Percentiles rank a stretch among this genome's conserved stretches.
These are phyloP conservation scores for Cladophialophora yegresii DNA, from an alignment of 2,329 filamentous ascomycete species.

Conservation along the genomic window DNA sequence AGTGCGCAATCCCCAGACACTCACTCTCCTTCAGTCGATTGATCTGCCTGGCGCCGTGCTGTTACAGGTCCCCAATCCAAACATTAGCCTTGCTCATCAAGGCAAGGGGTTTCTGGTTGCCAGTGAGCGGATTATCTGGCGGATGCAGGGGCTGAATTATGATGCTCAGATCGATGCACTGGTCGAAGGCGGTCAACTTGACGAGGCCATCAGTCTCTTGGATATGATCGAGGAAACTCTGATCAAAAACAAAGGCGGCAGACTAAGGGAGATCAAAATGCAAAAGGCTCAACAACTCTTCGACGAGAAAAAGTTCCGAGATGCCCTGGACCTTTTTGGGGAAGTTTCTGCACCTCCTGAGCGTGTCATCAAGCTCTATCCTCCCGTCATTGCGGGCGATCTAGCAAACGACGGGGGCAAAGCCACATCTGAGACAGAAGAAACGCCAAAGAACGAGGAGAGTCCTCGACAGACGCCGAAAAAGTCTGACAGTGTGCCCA, in stretches of 20 bases:
- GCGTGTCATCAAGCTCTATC: conserved; percentile 81
- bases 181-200: conserved; percentile 70
- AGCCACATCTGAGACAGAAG: conserved; percentile 40
- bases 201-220: conserved; percentile 89
- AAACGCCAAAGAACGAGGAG: conserved; percentile 3
- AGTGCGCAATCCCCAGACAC: conserved; percentile 86
- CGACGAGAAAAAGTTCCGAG: conserved; percentile 75
- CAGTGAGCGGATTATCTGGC: conserved; percentile 90
- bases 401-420: conserved; percentile 56
- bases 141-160: conserved; percentile 91
- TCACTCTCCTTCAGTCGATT: conserved; percentile 86
- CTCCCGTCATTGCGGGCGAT: conserved; percentile 78
- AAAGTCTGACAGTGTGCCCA: conserved; percentile 23
- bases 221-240: conserved; percentile 90
- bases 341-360: conserved; percentile 88
- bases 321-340: conserved; percentile 86
- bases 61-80: conserved; percentile 88
- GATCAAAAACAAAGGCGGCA: conserved; percentile 75
- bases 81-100: conserved; percentile 89
- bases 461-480: conserved; percentile 14
- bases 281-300: conserved; percentile 87
- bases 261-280: conserved; percentile 83
- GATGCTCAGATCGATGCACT: conserved; percentile 85
- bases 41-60: conserved; percentile 77
- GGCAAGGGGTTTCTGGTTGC: conserved; percentile 94